A percentile compares a stretch with the other conserved stretches of the same genome.
Evolutionary conservation across 2,329 filamentous ascomycete species (phyloP).

Genomic region (Venturiaceae sp.): DNA sequence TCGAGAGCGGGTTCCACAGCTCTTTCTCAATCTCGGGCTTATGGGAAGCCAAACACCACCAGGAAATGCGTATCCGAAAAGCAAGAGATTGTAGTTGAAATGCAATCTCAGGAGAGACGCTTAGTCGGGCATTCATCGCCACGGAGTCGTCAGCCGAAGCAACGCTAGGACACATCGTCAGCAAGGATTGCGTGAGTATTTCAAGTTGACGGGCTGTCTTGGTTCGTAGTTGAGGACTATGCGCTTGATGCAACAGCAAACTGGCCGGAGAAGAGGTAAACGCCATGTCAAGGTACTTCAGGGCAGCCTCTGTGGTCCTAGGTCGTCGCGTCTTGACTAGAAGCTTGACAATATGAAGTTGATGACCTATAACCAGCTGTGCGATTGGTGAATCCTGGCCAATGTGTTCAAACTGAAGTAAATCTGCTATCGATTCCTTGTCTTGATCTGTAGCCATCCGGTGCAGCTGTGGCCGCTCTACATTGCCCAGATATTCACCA

Average conservation of each 20-base stretch:
- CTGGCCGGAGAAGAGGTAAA: conserved; percentile 48
- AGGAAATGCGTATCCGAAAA: conserved; percentile 50
- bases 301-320: conserved; percentile 45
- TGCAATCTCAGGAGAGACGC: conserved; percentile 45
- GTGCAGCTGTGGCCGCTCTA: not conserved
- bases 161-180: conserved; percentile 59
- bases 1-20: conserved; percentile 53
- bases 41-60: conserved; percentile 56
- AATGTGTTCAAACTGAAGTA: conserved; percentile 51
- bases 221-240: conserved; percentile 28
- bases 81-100: conserved; percentile 57
- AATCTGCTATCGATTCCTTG: conserved; percentile 42
- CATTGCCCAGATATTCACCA: not conserved
- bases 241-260: conserved; percentile 42
- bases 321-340: conserved; percentile 52
- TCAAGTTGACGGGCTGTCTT: conserved; percentile 60
- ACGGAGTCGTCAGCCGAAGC: conserved; percentile 49
- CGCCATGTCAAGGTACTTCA: conserved; percentile 45
- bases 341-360: conserved; percentile 55
- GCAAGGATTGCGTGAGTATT: conserved; percentile 51
- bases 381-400: conserved; percentile 25
- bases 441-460: not conserved
- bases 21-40: conserved; percentile 38
- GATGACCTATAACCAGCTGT: conserved; percentile 50
- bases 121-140: conserved; percentile 38